A percentile compares a stretch with the other conserved stretches of the same genome.
These are phyloP conservation scores for Perilla frutescens DNA, from an alignment of 257 asterid species.

Conservation along the genomic window DNA sequence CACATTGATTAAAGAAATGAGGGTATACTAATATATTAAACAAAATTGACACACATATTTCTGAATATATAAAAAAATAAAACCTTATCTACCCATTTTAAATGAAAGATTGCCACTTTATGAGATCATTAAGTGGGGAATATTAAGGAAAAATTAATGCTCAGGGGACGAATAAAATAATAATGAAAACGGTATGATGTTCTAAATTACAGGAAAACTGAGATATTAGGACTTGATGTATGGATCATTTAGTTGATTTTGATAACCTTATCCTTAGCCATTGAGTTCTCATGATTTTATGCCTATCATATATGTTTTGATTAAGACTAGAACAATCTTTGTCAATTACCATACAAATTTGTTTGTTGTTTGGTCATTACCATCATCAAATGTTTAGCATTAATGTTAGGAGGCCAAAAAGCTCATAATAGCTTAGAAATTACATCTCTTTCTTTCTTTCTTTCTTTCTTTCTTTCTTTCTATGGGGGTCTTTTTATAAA, in stretches of 20 bases:
- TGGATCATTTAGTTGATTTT: background rate
- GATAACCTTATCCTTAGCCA: background rate
- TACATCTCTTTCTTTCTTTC: background rate
- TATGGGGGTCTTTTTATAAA: background rate
- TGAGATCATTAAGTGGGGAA: no score
- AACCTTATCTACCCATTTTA: no score
- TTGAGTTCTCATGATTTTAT: background rate
- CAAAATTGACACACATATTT: no score
- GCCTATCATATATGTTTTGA: background rate
- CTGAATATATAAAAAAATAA: no score
- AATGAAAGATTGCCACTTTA: no score
- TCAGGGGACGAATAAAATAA: no score
- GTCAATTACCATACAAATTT: background rate
- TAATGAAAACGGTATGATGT: no score
- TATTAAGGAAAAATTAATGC: no score
- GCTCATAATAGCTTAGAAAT: background rate
- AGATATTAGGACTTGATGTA: no score
- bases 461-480: background rate
- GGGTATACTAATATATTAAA: no score
- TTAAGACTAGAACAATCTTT: background rate
- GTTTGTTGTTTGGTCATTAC: conserved; percentile 4
- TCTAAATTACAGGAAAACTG: no score
- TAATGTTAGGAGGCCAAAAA: conserved; percentile 12
- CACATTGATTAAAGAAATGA: no score
- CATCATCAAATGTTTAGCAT: conserved; percentile 17